Evolutionary conservation across 257 asterid genomes (phyloP), one percentile per base, ranked within the genome.

Genomic region (Przewalskia tangutica): DNA sequence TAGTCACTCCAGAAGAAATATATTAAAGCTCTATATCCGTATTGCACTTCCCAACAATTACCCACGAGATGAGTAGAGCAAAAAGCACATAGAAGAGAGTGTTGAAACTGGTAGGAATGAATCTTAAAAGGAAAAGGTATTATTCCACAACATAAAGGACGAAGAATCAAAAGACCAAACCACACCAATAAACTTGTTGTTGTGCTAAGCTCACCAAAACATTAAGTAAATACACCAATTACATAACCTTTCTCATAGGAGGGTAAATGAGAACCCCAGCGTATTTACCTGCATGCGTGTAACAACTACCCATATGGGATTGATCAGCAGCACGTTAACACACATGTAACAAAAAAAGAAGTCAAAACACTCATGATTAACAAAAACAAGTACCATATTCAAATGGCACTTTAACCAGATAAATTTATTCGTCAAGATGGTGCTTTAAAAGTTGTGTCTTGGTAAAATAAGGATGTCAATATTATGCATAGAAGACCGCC

Each of bases 291-390:
- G 99, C 99, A 95, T 95, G 85, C 99, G 95, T 50, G 97, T 95
- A 88, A 95, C 99, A 63, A 95, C 94, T 82, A 95, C 93, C 99
- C 99, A 95, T 54, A 95, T 93, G 83, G 99, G 99, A 91, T 89
- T 93, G 23, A 98, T 95, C 85, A 95, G 92, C 90, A 95, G 92
- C 84, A 95, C 99, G 88, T 95, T 95, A 67, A 92, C 93, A 73
- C 99, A 95, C 92, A 98, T 95, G 84, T 14, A 84, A 77, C 63
- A 80, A 73, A 77, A 85, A 77, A 82, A 71, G n/a, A 48, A 75
- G 59, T 50, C 23, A 75, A 75, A 75, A 13, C 27, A 13, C 40
- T 50, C 62, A 27, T 50, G 80, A 48, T 27, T 50, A 75, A 27
- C 40, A 50, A 75, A 48, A 75, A 66, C 27, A 50, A 27, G 23